These are phyloP conservation scores for Viola odorata DNA, from an alignment of 345 rosid species.

Conservation along the genomic window DNA sequence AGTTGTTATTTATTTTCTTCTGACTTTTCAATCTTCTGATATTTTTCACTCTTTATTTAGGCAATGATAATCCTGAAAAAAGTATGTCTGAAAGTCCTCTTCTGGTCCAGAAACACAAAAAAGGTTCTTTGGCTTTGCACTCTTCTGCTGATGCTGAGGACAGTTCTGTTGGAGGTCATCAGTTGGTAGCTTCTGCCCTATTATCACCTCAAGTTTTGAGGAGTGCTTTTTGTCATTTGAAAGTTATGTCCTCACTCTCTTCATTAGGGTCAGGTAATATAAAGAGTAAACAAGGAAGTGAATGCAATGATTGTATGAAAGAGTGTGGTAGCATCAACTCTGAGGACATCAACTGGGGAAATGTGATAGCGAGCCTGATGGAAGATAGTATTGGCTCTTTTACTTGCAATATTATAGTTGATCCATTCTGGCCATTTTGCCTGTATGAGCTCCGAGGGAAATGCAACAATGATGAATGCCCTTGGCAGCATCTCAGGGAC, in stretches of 20 bases:
- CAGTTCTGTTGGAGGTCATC: constrained; percentile 23
- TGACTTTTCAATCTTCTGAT: not conserved
- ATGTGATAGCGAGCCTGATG: constrained; percentile 22
- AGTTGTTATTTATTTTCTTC: too few relatives aligned
- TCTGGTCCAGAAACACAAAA: constrained; percentile 24
- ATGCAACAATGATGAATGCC: constrained; percentile 90
- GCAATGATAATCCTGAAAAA: constrained; percentile 34
- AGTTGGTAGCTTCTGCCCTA: constrained; percentile 17
- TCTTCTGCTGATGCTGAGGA: constrained; percentile 27
- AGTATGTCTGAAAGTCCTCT: constrained; percentile 29
- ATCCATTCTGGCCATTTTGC: constrained; percentile 85
- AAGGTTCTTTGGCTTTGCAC: constrained; percentile 13
- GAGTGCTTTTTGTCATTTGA: constrained; percentile 55
- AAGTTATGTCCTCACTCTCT: constrained; percentile 25
- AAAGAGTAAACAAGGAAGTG: constrained; percentile 20
- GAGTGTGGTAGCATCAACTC: constrained; percentile 22
- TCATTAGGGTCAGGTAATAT: constrained; percentile 22
- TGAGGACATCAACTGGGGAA: constrained; percentile 27
- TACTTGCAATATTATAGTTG: constrained; percentile 44
- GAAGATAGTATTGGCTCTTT: constrained; percentile 37
- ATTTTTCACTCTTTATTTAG: constrained; percentile 28
- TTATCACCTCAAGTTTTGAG: constrained; percentile 35
- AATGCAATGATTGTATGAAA: constrained; percentile 8
- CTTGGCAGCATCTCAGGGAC: constrained; percentile 83
- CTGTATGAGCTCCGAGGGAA: constrained; percentile 92